Base-by-base conservation (phyloP, 2,329 filamentous ascomycete genomes). In the Coniosporium tulheliwenetii region DNA sequence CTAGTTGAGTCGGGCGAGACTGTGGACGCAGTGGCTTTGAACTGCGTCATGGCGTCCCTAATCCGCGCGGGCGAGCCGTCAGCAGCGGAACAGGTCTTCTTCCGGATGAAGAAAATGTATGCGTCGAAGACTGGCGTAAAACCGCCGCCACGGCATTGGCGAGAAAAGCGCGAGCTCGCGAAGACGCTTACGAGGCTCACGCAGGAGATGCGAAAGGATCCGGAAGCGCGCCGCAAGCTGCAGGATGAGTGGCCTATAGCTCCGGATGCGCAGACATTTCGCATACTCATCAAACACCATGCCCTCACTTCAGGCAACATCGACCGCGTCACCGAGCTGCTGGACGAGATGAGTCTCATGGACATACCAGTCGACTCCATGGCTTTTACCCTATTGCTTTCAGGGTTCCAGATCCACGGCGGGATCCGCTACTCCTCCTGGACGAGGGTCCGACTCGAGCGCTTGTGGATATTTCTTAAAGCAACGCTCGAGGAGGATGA, bases 1-100 rank as follows among this genome's bases (percentile, higher is more conserved):
- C 81, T 94, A 60, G 81, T 96, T n/a, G 67, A 81, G 32, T 73
- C 78, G 0, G 85, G 86, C 30, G 85, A 96, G 57, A 78, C 95
- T 45, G 78, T 98, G 41, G 89, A 96, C 57, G 87, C 84, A 0
- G 70, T 81, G 2, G 81, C 86, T 10, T 69, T 96, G 57, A 96
- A 96, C 54, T 84, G 81, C 50, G 77, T 95, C 51, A 83, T 96
- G 45, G 70, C 77, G 0, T 79, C 85, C 1, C 70, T 96, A 14
- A 68, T 95, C 36, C 71, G 77, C 42, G 78, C 80, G 10, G 80
- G 81, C 34, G 87, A 98, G 53, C 73, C 80, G 33, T 63, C 69
- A 5, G 79, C 84, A 0, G 91, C 87, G 2, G 78, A 89, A 49
- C 71, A 81, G 44, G 75, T 94, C 9, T 95, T 95, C 52, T 66